Percentiles rank a stretch among this genome's conserved stretches.
These are phyloP conservation scores for Saccharomyces hybrid DNA, from an alignment of 1,139 yeast species.

Conservation along the genomic window DNA sequence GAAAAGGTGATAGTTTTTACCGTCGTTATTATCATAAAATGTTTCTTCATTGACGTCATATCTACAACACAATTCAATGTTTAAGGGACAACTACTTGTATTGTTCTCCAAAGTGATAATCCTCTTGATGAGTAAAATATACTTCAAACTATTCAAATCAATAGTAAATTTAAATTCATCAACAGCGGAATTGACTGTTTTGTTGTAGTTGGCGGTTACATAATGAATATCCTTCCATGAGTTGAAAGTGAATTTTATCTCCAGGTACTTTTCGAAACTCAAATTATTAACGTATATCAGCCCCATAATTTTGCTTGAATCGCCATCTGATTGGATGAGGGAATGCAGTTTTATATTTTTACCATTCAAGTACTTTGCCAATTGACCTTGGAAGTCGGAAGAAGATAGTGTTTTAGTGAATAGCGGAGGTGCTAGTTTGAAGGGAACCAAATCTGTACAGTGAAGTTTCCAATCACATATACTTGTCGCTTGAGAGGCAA, in stretches of 20 bases:
- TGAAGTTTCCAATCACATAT: conserved; percentile 9
- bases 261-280: conserved; percentile 28
- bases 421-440: not conserved
- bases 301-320: conserved; percentile 20
- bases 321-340: conserved; percentile 12
- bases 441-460: conserved; percentile 6
- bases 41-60: conserved; percentile 31
- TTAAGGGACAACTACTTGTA: conserved; percentile 9
- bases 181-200: conserved; percentile 20
- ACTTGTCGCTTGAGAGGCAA: not conserved
- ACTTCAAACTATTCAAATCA: conserved; percentile 24
- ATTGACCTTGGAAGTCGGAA: conserved; percentile 9
- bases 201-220: conserved; percentile 22
- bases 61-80: conserved; percentile 27
- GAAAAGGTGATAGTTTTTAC: conserved; percentile 23
- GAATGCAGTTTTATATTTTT: conserved; percentile 26
- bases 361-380: conserved; percentile 17
- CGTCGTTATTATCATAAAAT: conserved; percentile 30
- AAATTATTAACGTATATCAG: conserved; percentile 26
- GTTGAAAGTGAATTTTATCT: conserved; percentile 29
- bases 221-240: conserved; percentile 29
- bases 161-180: conserved; percentile 29
- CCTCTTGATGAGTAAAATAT: conserved; percentile 21
- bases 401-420: not conserved
- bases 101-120: not conserved